A percentile compares a stretch with the other conserved stretches of the same genome.
These are phyloP conservation scores for Allantophomopsis cytisporea DNA, from an alignment of 2,329 filamentous ascomycete genomes.

Conservation along the genomic window DNA sequence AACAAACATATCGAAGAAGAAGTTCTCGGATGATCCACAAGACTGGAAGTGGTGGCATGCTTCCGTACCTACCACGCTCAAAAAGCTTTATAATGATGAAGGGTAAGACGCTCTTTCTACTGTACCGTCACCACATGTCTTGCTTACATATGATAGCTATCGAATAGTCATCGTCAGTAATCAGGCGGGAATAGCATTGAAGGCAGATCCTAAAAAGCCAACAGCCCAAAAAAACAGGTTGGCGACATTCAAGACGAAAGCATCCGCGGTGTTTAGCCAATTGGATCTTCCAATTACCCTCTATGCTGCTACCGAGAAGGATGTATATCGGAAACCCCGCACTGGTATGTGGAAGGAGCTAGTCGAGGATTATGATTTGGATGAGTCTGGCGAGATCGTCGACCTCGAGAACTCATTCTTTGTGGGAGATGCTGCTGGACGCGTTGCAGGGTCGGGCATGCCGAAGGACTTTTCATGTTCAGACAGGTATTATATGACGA, in stretches of 20 bases:
- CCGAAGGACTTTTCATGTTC: constrained; percentile 52
- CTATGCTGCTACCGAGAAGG: constrained; percentile 76
- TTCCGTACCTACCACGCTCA: constrained; percentile 53
- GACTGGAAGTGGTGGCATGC: constrained; percentile 96
- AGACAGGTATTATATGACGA: constrained; percentile 24
- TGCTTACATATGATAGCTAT: constrained; percentile 35
- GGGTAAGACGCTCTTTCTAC: constrained; percentile 31
- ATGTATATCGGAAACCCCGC: constrained; percentile 77
- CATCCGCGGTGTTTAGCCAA: constrained; percentile 51
- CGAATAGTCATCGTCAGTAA: constrained; percentile 75
- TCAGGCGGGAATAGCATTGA: constrained; percentile 70
- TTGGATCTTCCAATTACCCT: constrained; percentile 66
- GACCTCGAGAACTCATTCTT: constrained; percentile 66
- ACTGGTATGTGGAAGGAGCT: constrained; percentile 76
- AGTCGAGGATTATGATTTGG: constrained; percentile 32
- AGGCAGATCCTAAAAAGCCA: constrained; percentile 55
- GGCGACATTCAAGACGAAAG: constrained; percentile 72
- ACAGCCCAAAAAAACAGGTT: constrained; percentile 56
- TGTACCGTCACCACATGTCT: not conserved
- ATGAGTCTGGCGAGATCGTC: constrained; percentile 30
- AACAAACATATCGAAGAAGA: constrained; percentile 65
- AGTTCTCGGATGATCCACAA: constrained; percentile 51
- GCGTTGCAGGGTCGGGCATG: constrained; percentile 29
- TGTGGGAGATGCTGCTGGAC: constrained; percentile 73
- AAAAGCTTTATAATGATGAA: constrained; percentile 50